A percentile compares a stretch with the other conserved stretches of the same genome.
phyloP scores from a whole-genome alignment of 139 green algal species.

The Chlorella sp. region DNA sequence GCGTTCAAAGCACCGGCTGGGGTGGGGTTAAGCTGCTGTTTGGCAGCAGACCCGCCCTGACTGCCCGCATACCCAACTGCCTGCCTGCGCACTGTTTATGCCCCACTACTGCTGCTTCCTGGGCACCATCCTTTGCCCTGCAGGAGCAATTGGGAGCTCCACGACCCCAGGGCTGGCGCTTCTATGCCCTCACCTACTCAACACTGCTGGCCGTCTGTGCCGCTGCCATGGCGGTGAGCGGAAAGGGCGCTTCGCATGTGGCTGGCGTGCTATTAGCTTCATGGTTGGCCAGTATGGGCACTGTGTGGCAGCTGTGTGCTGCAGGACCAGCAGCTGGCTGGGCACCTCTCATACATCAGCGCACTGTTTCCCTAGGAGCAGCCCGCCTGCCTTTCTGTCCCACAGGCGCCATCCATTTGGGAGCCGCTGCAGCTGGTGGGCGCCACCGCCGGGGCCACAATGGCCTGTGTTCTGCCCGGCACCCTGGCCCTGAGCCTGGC shows the following conservation, averaged over 20 bases:
- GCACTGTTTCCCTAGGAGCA: not conserved
- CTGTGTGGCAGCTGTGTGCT: too few species aligned
- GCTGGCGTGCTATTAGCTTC: not conserved
- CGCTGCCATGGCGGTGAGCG: not conserved
- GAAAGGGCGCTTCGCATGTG: not conserved
- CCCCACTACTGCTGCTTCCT: not conserved
- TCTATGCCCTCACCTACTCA: not conserved
- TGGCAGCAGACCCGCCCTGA: too few species aligned
- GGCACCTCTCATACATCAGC: too few species aligned
- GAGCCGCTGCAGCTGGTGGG: slow-evolving; percentile 17
- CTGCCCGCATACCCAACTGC: too few species aligned
- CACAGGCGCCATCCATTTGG: slow-evolving; percentile 6
- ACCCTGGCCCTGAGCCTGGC: not conserved
- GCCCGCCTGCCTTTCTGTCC: not conserved
- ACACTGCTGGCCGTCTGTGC: not conserved
- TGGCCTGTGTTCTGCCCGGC: not conserved
- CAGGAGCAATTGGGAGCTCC: too few species aligned
- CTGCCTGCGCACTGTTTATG: too few species aligned
- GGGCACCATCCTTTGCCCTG: too few species aligned
- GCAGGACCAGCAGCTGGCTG: not conserved
- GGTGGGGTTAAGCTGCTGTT: too few species aligned
- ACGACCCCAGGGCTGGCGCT: not conserved
- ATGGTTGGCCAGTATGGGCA: not conserved
- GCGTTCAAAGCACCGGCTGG: too few species aligned
- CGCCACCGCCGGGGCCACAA: not conserved